These are phyloP conservation scores for Pseudozyma flocculosa DNA, from an alignment of 1,284 basidiomycete genomes.

Conservation along the genomic window DNA sequence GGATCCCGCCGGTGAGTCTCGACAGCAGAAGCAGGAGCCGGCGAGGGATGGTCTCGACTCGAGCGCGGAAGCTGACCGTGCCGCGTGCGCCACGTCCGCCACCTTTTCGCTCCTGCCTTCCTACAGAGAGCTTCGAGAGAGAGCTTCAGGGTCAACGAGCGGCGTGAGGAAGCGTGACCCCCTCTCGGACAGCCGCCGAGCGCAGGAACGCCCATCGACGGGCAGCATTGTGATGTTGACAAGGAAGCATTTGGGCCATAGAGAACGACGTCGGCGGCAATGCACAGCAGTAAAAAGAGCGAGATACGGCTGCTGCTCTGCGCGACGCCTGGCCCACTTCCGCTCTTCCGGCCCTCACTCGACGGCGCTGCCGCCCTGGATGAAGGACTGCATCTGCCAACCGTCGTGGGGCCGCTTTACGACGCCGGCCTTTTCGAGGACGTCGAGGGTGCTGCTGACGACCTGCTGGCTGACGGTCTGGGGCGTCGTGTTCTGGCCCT, in stretches of 20 bases:
- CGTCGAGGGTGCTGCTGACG: slow-evolving; percentile 29
- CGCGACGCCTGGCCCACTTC: too few species aligned
- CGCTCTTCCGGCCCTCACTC: too few species aligned
- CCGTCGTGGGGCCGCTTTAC: slow-evolving; percentile 11
- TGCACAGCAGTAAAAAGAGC: too few species aligned
- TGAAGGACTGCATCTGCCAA: slow-evolving; percentile 6
- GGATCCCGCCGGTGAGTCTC: slow-evolving; percentile 30
- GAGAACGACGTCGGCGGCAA: too few species aligned
- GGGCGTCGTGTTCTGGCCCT: slow-evolving; percentile 34
- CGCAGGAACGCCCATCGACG: too few species aligned
- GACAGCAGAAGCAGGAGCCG: too few species aligned
- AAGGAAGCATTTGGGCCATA: too few species aligned
- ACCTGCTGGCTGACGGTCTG: slow-evolving; percentile 25
- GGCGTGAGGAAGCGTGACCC: background rate
- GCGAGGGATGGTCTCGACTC: background rate
- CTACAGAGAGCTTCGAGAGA: slow-evolving; percentile 23
- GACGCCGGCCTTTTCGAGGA: slow-evolving; percentile 47
- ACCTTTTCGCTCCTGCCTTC: background rate
- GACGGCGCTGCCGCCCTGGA: slow-evolving; percentile 1
- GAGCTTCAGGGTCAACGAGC: slow-evolving; percentile 12
- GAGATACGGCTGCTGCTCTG: too few species aligned
- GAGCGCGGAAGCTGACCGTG: background rate
- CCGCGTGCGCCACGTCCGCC: background rate
- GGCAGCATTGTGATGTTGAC: too few species aligned
- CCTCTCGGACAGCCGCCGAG: too few species aligned